Evolutionary conservation across 2,329 filamentous ascomycete genomes (phyloP).

Genomic region (Rutstroemia sp.): DNA sequence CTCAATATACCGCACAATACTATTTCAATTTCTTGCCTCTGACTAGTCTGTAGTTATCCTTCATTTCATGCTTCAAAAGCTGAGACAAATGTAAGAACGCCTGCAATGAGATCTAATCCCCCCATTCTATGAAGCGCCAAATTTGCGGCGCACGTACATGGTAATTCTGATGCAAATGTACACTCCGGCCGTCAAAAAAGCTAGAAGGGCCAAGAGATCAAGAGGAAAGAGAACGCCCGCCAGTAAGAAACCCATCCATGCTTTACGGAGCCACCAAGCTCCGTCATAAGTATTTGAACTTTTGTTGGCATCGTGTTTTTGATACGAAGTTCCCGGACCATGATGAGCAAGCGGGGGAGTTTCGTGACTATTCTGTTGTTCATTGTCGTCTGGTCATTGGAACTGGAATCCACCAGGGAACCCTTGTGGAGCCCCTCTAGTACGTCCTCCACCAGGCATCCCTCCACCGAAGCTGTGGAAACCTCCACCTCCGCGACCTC

Average conservation of each 20-base stretch:
- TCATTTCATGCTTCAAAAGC: conserved; percentile 8
- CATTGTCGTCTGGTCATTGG: conserved; percentile 34
- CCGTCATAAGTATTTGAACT: conserved; percentile 13
- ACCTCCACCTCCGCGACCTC: conserved; percentile 42
- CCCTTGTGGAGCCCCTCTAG: conserved; percentile 29
- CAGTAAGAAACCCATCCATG: conserved; percentile 26
- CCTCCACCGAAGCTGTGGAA: conserved; percentile 41
- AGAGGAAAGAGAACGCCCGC: conserved; percentile 26
- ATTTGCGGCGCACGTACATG: conserved; percentile 18
- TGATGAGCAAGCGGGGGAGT: not conserved
- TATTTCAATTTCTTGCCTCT: not conserved
- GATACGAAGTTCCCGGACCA: conserved; percentile 1
- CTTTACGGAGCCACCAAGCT: conserved; percentile 20
- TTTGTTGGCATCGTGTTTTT: conserved; percentile 6
- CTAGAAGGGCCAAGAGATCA: conserved; percentile 24
- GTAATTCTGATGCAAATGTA: conserved; percentile 23
- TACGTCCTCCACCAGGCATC: conserved; percentile 32
- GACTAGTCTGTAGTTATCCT: conserved; percentile 8
- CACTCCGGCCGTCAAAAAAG: conserved; percentile 19
- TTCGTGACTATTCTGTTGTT: conserved; percentile 4
- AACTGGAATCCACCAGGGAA: conserved; percentile 53
- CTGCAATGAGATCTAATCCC: conserved; percentile 24
- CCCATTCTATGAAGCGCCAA: conserved; percentile 24
- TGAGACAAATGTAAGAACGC: conserved; percentile 11
- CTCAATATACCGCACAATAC: not conserved